These are phyloP conservation scores for Tetraselmis striata DNA, from an alignment of 139 green algal species.

Conservation along the genomic window DNA sequence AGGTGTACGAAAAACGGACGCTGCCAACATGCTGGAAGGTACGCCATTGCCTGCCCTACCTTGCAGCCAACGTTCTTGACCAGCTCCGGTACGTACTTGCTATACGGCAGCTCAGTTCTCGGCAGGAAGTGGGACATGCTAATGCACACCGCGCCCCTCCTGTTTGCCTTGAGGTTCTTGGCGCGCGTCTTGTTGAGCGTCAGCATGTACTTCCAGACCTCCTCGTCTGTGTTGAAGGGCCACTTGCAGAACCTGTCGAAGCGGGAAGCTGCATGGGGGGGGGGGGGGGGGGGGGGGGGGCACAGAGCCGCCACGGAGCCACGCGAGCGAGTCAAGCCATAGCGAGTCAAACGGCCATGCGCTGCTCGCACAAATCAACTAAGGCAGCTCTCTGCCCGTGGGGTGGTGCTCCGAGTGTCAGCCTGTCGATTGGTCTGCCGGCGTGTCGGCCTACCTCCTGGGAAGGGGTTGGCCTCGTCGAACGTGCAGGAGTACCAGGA, in stretches of 20 bases:
- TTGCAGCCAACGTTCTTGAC: conserved; percentile 17
- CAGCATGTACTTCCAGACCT: conserved; percentile 15
- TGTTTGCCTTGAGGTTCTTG: background rate
- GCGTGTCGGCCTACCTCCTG: conserved; percentile 11
- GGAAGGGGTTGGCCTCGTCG: conserved; percentile 3
- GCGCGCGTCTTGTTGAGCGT: conserved; percentile 7
- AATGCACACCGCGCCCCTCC: conserved; percentile 13
- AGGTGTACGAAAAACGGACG: too few species aligned
- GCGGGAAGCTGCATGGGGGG: background rate
- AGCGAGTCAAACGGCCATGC: too few species aligned
- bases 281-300: too few species aligned
- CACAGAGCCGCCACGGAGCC: too few species aligned
- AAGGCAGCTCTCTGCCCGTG: too few species aligned
- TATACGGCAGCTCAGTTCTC: conserved; percentile 11
- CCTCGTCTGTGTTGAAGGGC: conserved; percentile 11
- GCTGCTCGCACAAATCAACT: too few species aligned
- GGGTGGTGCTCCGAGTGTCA: too few species aligned
- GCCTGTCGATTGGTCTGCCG: too few species aligned
- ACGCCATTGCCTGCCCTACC: too few species aligned
- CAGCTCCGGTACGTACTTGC: conserved; percentile 7
- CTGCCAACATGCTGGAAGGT: too few species aligned
- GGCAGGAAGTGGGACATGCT: conserved; percentile 40
- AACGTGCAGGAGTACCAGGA: conserved; percentile 26
- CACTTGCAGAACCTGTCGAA: conserved; percentile 34
- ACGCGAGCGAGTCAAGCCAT: too few species aligned